These are phyloP conservation scores for Ophiostoma tasmaniense DNA, from an alignment of 2,329 filamentous ascomycete species.

Conservation along the genomic window DNA sequence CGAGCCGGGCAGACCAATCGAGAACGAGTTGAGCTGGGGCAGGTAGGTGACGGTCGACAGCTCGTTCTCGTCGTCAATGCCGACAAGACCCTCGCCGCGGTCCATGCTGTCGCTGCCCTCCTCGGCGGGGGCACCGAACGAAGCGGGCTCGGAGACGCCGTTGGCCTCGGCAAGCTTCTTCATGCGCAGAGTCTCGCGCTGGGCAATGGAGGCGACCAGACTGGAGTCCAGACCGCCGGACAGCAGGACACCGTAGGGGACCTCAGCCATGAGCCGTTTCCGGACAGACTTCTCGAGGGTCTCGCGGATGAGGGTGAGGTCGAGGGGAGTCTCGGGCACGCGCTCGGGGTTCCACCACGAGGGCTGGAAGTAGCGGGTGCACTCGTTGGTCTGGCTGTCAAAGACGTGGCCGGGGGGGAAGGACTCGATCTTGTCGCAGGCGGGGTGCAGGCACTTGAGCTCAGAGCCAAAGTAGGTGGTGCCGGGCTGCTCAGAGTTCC, in stretches of 20 bases:
- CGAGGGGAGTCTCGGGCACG: conserved; percentile 70
- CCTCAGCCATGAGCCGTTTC: conserved; percentile 97
- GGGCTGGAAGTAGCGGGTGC: conserved; percentile 83
- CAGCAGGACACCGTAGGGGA: conserved; percentile 90
- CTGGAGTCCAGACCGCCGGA: conserved; percentile 95
- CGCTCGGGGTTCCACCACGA: conserved; percentile 81
- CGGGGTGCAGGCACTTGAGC: conserved; percentile 82
- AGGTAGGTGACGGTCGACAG: conserved; percentile 84
- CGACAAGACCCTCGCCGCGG: conserved; percentile 66
- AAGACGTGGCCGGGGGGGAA: conserved; percentile 96
- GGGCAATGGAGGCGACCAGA: conserved; percentile 87
- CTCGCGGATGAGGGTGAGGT: conserved; percentile 73
- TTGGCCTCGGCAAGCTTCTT: conserved; percentile 53
- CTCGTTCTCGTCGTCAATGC: conserved; percentile 87
- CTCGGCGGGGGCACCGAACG: conserved; percentile 31
- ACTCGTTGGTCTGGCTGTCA: conserved; percentile 81
- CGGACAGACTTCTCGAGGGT: conserved; percentile 84
- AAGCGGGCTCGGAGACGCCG: conserved; percentile 37
- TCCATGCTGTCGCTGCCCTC: conserved; percentile 44
- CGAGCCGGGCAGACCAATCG: conserved; percentile 86
- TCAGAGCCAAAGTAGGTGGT: conserved; percentile 95
- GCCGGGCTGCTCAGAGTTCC: conserved; percentile 71
- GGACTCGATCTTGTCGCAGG: conserved; percentile 89
- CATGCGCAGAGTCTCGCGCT: conserved; percentile 77
- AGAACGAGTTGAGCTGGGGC: conserved; percentile 96